These are phyloP conservation scores for Gomphus bonarii DNA, from an alignment of 1,284 basidiomycete genomes.

Conservation along the genomic window DNA sequence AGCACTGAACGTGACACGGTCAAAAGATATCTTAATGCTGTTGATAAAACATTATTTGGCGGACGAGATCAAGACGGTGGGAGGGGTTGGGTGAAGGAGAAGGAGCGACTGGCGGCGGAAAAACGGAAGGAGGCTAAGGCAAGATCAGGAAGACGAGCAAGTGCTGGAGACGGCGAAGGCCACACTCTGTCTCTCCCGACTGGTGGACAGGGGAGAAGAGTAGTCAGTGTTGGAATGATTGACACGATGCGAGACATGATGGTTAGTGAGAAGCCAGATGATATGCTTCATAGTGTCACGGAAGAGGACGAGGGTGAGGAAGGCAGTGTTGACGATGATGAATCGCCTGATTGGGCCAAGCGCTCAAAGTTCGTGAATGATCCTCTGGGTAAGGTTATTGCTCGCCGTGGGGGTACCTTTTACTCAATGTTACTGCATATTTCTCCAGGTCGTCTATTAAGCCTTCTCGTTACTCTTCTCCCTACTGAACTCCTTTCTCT, in stretches of 20 bases:
- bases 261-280: conserved; percentile 51
- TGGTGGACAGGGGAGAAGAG: conserved; percentile 27
- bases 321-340: conserved; percentile 42
- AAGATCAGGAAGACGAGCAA: conserved; percentile 34
- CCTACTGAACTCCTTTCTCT: conserved; percentile 32
- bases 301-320: conserved; percentile 35
- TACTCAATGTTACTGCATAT: conserved; percentile 2
- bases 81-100: conserved; percentile 43
- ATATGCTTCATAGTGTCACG: conserved; percentile 40
- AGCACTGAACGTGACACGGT: conserved; percentile 47
- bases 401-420: conserved; percentile 6
- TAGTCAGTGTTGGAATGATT: conserved; percentile 46
- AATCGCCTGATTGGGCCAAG: conserved; percentile 68
- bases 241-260: conserved; percentile 36
- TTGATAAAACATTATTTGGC: conserved; percentile 63
- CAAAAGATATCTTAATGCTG: conserved; percentile 52
- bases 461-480: conserved; percentile 40
- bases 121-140: conserved; percentile 25
- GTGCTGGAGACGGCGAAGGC: conserved; percentile 34
- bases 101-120: conserved; percentile 33
- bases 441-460: conserved; percentile 45
- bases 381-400: conserved; percentile 39
- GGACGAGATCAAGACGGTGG: conserved; percentile 25
- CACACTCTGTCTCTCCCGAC: background rate
- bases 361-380: conserved; percentile 41